Conservation (phyloP, 208 protist species). For the Acanthamoeba quina region DNA sequence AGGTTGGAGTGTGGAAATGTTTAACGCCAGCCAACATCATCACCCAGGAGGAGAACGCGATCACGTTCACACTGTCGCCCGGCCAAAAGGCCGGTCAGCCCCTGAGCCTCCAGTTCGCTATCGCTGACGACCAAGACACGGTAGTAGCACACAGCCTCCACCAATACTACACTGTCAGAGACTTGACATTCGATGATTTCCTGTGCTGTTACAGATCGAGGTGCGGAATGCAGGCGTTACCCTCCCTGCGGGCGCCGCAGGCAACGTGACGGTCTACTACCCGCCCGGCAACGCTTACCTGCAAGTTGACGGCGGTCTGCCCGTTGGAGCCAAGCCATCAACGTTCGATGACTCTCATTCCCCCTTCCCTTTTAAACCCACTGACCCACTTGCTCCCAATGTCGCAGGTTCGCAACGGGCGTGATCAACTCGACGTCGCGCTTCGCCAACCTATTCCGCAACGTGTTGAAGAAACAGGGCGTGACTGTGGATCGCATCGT, state of each 20-base stretch:
- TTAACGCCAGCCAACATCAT: no score
- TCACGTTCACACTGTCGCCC: neutral
- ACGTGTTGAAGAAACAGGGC: neutral
- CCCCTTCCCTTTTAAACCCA: no score
- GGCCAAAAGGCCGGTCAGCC: neutral
- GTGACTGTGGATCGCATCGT: neutral
- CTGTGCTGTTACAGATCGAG: neutral
- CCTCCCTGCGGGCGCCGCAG: neutral
- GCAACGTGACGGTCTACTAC: neutral
- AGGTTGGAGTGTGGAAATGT: no score
- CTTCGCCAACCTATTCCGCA: neutral
- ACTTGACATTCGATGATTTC: no score
- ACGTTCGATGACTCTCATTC: neutral
- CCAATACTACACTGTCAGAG: no score
- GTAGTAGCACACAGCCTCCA: neutral
- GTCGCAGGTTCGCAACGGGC: neutral
- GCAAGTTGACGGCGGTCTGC: neutral
- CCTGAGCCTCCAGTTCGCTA: neutral
- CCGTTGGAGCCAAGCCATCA: neutral
- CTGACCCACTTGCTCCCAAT: neutral
- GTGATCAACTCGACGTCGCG: slow-evolving; percentile 20
- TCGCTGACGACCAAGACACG: neutral
- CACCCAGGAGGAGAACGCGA: slow-evolving; percentile 33
- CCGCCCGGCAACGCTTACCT: neutral
- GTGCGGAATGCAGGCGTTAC: neutral